Conservation (phyloP, 345 rosid genomes). For the Brassica carinata region DNA sequence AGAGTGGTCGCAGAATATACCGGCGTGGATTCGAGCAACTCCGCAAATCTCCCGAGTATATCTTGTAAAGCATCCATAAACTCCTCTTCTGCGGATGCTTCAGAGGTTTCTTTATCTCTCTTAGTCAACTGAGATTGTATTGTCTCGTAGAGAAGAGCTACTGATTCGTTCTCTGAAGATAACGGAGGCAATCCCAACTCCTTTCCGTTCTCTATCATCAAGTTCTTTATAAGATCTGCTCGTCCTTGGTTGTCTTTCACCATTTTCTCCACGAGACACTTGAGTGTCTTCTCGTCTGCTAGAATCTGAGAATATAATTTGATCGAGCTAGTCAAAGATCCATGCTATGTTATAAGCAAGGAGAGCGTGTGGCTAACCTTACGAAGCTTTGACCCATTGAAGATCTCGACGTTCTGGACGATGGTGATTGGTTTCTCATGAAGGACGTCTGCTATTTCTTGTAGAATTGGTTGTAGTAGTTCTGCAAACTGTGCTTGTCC, state of each 20-base stretch:
- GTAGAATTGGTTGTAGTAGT: conserved; percentile 69
- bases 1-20: conserved; percentile 44
- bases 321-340: conserved; percentile 3
- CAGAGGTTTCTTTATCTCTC: conserved; percentile 30
- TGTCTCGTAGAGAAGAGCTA: conserved; percentile 55
- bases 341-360: not conserved
- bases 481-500: conserved; percentile 94
- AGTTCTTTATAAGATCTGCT: conserved; percentile 43
- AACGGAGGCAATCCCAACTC: conserved; percentile 75
- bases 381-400: conserved; percentile 64
- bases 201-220: conserved; percentile 57
- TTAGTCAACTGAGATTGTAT: conserved; percentile 49
- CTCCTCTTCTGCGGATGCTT: conserved; percentile 24
- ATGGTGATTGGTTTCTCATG: conserved; percentile 51
- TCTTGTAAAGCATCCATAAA: conserved; percentile 42
- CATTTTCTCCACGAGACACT: conserved; percentile 43
- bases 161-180: conserved; percentile 59
- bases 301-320: conserved; percentile 53
- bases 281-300: conserved; percentile 52
- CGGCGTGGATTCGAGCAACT: conserved; percentile 69
- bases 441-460: conserved; percentile 71
- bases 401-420: conserved; percentile 56
- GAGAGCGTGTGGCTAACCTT: conserved; percentile 46
- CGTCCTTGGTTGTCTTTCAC: conserved; percentile 37
- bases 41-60: conserved; percentile 58